These are phyloP conservation scores for Fusarium clavum DNA, from an alignment of 2,329 filamentous ascomycete genomes.

Conservation along the genomic window DNA sequence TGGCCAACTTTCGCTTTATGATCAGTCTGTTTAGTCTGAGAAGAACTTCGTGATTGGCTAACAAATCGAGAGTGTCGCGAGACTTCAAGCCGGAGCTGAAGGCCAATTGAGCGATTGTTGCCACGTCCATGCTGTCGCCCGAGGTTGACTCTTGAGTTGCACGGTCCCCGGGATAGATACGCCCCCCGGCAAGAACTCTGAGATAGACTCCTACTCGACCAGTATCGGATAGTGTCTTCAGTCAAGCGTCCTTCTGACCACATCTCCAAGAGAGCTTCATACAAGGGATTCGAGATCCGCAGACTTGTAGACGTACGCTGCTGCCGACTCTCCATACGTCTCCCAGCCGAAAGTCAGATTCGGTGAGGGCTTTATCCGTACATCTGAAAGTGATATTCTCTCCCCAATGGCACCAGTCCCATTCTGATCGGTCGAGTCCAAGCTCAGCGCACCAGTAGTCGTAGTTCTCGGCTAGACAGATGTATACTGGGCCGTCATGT, in stretches of 20 bases:
- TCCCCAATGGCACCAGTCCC: constrained; percentile 26
- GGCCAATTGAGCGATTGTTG: constrained; percentile 1
- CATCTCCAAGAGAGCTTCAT: constrained; percentile 23
- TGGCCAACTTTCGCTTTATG: background rate
- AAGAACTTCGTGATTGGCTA: constrained; percentile 1
- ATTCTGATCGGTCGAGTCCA: constrained; percentile 1
- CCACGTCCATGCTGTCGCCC: background rate
- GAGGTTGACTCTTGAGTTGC: constrained; percentile 5
- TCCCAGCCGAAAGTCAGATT: constrained; percentile 8
- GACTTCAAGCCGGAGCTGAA: constrained; percentile 3
- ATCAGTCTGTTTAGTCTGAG: background rate
- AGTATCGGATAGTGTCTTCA: constrained; percentile 5
- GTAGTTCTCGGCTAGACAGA: constrained; percentile 19
- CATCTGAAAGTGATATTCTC: constrained; percentile 17
- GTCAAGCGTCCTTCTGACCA: constrained; percentile 16
- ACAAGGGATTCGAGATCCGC: constrained; percentile 13
- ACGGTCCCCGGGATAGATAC: constrained; percentile 3
- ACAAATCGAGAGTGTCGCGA: constrained; percentile 3
- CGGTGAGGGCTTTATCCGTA: background rate
- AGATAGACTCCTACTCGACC: constrained; percentile 1
- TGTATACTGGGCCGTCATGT: constrained; percentile 17
- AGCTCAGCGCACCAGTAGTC: constrained; percentile 15
- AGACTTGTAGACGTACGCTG: constrained; percentile 14
- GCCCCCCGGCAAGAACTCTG: background rate
- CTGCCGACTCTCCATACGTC: constrained; percentile 13